Conservation (phyloP, 305 asterid species). For the Solanum chacoense region DNA sequence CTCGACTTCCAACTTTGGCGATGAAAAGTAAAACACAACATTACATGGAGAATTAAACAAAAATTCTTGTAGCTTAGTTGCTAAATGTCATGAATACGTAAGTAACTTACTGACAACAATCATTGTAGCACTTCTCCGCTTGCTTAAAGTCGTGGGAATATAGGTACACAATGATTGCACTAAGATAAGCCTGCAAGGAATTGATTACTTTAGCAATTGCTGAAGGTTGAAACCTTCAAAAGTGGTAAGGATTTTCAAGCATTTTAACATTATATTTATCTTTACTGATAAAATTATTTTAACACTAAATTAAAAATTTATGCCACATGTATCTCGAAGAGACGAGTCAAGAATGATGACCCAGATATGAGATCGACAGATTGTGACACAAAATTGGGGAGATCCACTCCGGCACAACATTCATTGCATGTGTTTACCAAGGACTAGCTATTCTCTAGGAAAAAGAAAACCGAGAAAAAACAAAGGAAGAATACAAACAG, state of each 20-base stretch:
- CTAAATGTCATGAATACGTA: neutral
- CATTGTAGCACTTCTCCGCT: conserved; percentile 93
- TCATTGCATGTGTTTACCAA: neutral
- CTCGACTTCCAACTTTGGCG: neutral
- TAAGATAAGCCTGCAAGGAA: conserved; percentile 81
- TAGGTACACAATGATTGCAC: conserved; percentile 90
- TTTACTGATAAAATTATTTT: neutral
- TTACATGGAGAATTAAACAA: neutral
- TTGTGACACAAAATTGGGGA: neutral
- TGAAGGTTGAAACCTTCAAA: neutral
- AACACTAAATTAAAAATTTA: neutral
- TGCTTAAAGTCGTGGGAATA: conserved; percentile 84
- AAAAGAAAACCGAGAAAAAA: neutral
- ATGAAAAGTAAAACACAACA: neutral
- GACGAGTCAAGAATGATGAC: neutral
- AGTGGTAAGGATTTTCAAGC: neutral
- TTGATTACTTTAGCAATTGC: conserved; percentile 5
- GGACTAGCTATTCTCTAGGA: neutral
- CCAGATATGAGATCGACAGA: neutral
- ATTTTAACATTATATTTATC: neutral
- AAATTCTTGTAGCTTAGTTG: neutral
- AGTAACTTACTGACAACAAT: conserved; percentile 90
- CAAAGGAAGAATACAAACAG: neutral
- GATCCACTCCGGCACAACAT: neutral
- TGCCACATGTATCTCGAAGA: neutral